Base-by-base conservation (phyloP, 2,329 filamentous ascomycete species). In the Penicillium sp. region DNA sequence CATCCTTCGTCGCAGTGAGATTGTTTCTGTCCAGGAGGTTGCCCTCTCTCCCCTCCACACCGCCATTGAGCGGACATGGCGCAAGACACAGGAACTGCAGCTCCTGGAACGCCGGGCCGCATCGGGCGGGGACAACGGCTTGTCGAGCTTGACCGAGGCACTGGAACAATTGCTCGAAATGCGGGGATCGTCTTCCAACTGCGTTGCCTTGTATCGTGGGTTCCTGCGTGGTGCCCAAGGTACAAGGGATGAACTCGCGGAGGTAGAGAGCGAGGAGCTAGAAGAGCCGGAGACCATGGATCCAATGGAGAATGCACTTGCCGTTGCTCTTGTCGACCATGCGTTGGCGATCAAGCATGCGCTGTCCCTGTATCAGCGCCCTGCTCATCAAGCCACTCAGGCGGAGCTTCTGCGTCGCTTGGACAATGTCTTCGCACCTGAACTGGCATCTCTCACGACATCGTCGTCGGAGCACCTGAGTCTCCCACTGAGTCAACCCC, bases 61-160 rank as follows among this genome's bases (percentile, higher is more conserved):
- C n/a, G 91, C 86, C 0, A 76, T 97, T 50, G 91, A 97, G 66
- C 84, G 91, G 13, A 91, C 93, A 26, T 85, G 88, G 58, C 82
- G 90, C 49, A 96, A 96, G 74, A 95, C 91, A 0, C 81, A 87
- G 48, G 91, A 97, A 68, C 80, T 97, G 72, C 75, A 81, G 1
- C 70, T 78, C 0, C 74, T 95, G 1, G 89, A 95, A 65, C 87
- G 85, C 65, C 82, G 83, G 40, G 76, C 91, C 7, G 71, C 76
- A 1, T 83, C 87, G 18, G 86, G 85, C 4, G 87, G 91, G 46
- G 82, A 88, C 28, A 79, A 84, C 7, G 79, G 81, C 35, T 78
- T 84, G 13, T 78, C 81, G 34, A 74, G 82, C 37, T 75, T 96
- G 27, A 78, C 88, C 0, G 87, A 93, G 57, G 84, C 87, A 9